A percentile compares a stretch with the other conserved stretches of the same genome.
phyloP scores from a whole-genome alignment of 2,329 filamentous ascomycete genomes.

The Penicillium sp. region DNA sequence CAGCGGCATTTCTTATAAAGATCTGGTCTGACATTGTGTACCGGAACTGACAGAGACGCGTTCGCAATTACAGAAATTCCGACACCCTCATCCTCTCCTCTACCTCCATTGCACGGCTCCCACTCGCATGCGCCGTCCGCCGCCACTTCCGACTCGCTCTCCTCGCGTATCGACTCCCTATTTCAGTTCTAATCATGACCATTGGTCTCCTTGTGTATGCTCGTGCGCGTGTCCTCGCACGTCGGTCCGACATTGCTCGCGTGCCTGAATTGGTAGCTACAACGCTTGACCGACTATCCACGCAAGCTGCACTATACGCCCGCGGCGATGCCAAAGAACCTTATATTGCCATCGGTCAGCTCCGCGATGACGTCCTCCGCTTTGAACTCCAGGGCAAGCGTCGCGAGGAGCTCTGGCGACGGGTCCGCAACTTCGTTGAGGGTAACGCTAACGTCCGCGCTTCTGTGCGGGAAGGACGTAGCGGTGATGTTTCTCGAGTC shows the following conservation, averaged over 20 bases:
- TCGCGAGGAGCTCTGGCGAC: slow-evolving; percentile 78
- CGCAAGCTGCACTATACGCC: slow-evolving; percentile 77
- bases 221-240: slow-evolving; percentile 61
- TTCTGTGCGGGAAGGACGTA: slow-evolving; percentile 63
- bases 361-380: slow-evolving; percentile 86
- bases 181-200: slow-evolving; percentile 47
- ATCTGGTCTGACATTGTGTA: slow-evolving; percentile 51
- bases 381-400: slow-evolving; percentile 73
- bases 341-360: slow-evolving; percentile 81
- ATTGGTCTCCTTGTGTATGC: slow-evolving; percentile 58
- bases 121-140: slow-evolving; percentile 60
- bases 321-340: slow-evolving; percentile 65
- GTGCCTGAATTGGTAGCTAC: slow-evolving; percentile 80
- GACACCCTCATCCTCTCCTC: slow-evolving; percentile 68
- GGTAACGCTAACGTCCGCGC: slow-evolving; percentile 87
- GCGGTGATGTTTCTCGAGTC: slow-evolving; percentile 57
- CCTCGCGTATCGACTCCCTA: slow-evolving; percentile 51
- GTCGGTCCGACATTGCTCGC: slow-evolving; percentile 64
- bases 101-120: slow-evolving; percentile 86
- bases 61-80: slow-evolving; percentile 70
- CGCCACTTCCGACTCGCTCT: slow-evolving; percentile 48
- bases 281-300: slow-evolving; percentile 78
- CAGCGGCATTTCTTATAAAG: slow-evolving; percentile 23
- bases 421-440: slow-evolving; percentile 81
- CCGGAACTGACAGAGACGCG: slow-evolving; percentile 79